Conservation (phyloP, 2,329 filamentous ascomycete species). For the Rhynchosporium graminicola region DNA sequence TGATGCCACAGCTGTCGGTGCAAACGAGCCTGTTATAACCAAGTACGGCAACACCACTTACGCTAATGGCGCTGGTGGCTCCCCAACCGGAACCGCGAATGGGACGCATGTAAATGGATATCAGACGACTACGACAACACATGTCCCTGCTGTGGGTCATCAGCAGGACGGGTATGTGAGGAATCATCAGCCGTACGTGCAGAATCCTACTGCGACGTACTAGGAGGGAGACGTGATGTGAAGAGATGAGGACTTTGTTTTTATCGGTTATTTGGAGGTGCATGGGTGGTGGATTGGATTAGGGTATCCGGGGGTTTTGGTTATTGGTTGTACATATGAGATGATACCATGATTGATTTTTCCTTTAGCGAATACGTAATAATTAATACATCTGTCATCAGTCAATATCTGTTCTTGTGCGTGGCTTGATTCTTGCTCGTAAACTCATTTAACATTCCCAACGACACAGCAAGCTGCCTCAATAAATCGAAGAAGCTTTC, state of each 20-base stretch:
- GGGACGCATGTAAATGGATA: constrained; percentile 16
- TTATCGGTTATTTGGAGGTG: not conserved
- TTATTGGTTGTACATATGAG: not conserved
- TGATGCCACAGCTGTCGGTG: constrained; percentile 34
- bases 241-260: not conserved
- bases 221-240: constrained; percentile 6
- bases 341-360: constrained; percentile 8
- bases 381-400: not conserved
- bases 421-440: not conserved
- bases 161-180: constrained; percentile 16
- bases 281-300: not conserved
- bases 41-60: constrained; percentile 22
- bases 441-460: too few species aligned
- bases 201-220: constrained; percentile 25
- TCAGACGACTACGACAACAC: constrained; percentile 21
- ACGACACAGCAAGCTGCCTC: too few species aligned
- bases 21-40: constrained; percentile 17
- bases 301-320: not conserved
- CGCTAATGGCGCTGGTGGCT: too few species aligned
- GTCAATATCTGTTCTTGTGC: not conserved
- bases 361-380: not conserved
- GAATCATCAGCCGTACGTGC: constrained; percentile 22
- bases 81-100: not conserved
- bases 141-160: constrained; percentile 8
- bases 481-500: too few species aligned